Conservation (phyloP, 2,329 filamentous ascomycete species). For the Colletotrichum sp. region DNA sequence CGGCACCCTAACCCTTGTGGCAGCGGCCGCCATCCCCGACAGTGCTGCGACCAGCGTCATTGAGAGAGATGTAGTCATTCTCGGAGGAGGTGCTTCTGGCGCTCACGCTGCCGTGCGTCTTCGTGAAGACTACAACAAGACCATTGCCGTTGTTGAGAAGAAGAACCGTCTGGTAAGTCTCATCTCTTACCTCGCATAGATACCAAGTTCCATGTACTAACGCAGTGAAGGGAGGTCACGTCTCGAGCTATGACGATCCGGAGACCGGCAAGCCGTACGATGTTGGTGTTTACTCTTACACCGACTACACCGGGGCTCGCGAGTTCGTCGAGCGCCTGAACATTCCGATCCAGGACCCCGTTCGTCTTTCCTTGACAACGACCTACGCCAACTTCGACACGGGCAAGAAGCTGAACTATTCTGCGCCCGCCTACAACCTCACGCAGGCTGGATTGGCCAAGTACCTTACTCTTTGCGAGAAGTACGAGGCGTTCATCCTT, state of each 20-base stretch:
- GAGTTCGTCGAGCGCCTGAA: slow-evolving; percentile 51
- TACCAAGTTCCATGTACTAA: slow-evolving; percentile 13
- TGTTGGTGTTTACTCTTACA: slow-evolving; percentile 42
- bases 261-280: slow-evolving; percentile 36
- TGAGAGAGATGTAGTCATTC: slow-evolving; percentile 36
- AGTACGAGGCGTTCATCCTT: slow-evolving; percentile 35
- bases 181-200: neutral
- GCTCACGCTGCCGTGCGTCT: slow-evolving; percentile 40
- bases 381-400: slow-evolving; percentile 40
- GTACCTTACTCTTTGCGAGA: slow-evolving; percentile 31
- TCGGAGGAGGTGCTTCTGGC: slow-evolving; percentile 43
- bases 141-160: slow-evolving; percentile 41
- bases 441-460: slow-evolving; percentile 28
- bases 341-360: slow-evolving; percentile 31
- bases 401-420: slow-evolving; percentile 34
- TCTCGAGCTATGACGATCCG: slow-evolving; percentile 51
- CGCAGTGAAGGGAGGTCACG: slow-evolving; percentile 49
- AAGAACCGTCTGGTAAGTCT: slow-evolving; percentile 32
- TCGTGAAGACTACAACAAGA: slow-evolving; percentile 37
- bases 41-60: slow-evolving; percentile 10
- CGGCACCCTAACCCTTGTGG: neutral
- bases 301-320: slow-evolving; percentile 40
- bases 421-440: slow-evolving; percentile 24
- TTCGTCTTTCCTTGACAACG: slow-evolving; percentile 30
- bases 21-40: neutral